Conservation (phyloP, 1,139 yeast species). For the Candida glucosophila region DNA sequence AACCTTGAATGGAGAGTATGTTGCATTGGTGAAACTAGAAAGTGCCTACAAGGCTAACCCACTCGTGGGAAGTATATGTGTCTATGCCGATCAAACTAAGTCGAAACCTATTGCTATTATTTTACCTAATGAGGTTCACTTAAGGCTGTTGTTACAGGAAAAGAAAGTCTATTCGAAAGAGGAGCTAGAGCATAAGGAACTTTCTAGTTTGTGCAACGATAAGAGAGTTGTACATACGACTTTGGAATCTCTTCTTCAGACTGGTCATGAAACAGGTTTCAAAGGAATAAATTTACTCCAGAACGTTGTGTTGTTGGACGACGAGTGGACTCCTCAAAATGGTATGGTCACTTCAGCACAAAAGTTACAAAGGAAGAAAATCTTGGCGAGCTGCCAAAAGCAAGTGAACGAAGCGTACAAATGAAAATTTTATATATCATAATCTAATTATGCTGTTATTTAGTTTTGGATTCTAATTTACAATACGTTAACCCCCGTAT, state of each 20-base stretch:
- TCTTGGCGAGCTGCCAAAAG: constrained; percentile 54
- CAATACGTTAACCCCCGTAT: constrained; percentile 12
- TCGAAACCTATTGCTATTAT: constrained; percentile 91
- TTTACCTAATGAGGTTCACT: constrained; percentile 65
- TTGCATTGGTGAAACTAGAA: constrained; percentile 92
- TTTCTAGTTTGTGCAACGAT: constrained; percentile 42
- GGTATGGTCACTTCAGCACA: constrained; percentile 94
- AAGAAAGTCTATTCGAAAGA: constrained; percentile 38
- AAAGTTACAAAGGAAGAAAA: constrained; percentile 91
- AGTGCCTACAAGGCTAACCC: constrained; percentile 77
- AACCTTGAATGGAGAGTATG: constrained; percentile 94
- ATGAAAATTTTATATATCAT: too few relatives aligned
- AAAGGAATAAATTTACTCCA: constrained; percentile 78
- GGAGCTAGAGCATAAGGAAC: constrained; percentile 44
- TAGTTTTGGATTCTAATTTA: too few relatives aligned
- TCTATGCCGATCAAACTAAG: constrained; percentile 79
- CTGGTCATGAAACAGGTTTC: constrained; percentile 78
- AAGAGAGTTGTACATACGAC: constrained; percentile 49
- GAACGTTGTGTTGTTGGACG: constrained; percentile 72
- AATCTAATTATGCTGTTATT: too few relatives aligned
- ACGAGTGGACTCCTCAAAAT: constrained; percentile 97
- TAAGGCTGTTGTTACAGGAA: constrained; percentile 49
- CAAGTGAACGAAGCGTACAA: constrained; percentile 52
- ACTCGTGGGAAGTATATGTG: constrained; percentile 74
- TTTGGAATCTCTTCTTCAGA: constrained; percentile 50